These are phyloP conservation scores for Mrakia blollopis DNA, from an alignment of 768 basidiomycete species.

Conservation along the genomic window DNA sequence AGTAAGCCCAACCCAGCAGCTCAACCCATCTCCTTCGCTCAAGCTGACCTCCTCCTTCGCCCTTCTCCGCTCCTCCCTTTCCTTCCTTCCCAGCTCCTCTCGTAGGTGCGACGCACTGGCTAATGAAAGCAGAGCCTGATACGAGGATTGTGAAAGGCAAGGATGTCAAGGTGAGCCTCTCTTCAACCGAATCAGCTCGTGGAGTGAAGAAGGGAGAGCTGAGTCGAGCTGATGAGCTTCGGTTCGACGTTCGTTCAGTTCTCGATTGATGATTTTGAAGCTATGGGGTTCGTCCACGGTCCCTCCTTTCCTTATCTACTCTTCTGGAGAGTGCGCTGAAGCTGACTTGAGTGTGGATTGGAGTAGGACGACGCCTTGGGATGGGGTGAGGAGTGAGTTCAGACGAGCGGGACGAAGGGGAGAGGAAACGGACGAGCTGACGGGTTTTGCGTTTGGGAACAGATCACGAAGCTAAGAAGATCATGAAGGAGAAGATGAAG, in stretches of 20 bases:
- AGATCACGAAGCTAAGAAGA: background rate
- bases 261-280: slow-evolving; percentile 44
- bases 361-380: slow-evolving; percentile 23
- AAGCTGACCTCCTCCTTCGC: background rate
- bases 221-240: background rate
- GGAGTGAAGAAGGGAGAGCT: too few relatives aligned
- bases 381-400: slow-evolving; percentile 28
- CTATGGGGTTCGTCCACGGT: slow-evolving; percentile 38
- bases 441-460: background rate
- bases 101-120: slow-evolving; percentile 32
- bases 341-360: background rate
- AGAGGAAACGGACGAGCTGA: background rate
- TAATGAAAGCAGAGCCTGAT: slow-evolving; percentile 47
- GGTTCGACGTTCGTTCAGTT: slow-evolving; percentile 35
- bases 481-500: slow-evolving; percentile 8
- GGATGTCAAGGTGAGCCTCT: slow-evolving; percentile 48
- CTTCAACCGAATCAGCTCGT: background rate
- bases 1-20: background rate
- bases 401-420: background rate
- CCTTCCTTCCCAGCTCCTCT: background rate
- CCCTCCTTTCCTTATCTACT: background rate
- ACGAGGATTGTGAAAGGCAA: slow-evolving; percentile 44
- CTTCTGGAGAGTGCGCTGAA: background rate
- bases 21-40: background rate
- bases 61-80: background rate